Conservation (phyloP, 2,329 filamentous ascomycete species). For the Arthrinium puccinioides region DNA sequence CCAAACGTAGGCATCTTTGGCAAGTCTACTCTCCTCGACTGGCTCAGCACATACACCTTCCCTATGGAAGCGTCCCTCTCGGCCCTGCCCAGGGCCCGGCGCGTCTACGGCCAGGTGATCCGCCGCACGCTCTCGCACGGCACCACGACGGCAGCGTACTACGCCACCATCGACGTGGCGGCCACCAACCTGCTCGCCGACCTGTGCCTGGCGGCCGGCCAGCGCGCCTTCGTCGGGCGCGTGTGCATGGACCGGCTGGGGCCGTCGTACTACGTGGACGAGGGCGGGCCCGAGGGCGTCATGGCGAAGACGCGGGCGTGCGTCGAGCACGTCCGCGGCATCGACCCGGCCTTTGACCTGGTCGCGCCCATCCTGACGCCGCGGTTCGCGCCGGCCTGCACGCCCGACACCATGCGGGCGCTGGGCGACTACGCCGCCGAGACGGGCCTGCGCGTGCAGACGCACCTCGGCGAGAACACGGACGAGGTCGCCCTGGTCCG, state of each 20-base stretch:
- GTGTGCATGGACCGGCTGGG: conserved; percentile 88
- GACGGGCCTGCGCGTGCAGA: conserved; percentile 67
- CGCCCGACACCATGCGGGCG: conserved; percentile 46
- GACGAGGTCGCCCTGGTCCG: conserved; percentile 66
- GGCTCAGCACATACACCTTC: conserved; percentile 92
- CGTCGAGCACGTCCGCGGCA: conserved; percentile 56
- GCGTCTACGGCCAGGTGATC: conserved; percentile 73
- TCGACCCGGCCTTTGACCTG: conserved; percentile 60
- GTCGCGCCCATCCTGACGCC: conserved; percentile 76
- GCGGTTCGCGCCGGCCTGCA: conserved; percentile 59
- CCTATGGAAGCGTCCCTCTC: conserved; percentile 77
- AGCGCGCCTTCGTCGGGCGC: conserved; percentile 83
- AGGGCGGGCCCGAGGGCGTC: conserved; percentile 46
- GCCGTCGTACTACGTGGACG: conserved; percentile 75
- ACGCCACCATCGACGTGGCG: conserved; percentile 77
- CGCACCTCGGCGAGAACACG: conserved; percentile 81
- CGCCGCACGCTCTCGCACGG: conserved; percentile 77
- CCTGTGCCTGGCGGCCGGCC: conserved; percentile 71
- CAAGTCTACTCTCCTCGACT: conserved; percentile 84
- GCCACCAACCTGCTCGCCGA: conserved; percentile 88
- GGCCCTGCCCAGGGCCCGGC: conserved; percentile 52
- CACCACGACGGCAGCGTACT: conserved; percentile 93
- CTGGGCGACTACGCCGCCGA: conserved; percentile 60
- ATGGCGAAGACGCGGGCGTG: conserved; percentile 48
- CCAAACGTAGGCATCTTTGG: conserved; percentile 93